Conservation (phyloP, 345 rosid species). For the Garcia nutans region DNA sequence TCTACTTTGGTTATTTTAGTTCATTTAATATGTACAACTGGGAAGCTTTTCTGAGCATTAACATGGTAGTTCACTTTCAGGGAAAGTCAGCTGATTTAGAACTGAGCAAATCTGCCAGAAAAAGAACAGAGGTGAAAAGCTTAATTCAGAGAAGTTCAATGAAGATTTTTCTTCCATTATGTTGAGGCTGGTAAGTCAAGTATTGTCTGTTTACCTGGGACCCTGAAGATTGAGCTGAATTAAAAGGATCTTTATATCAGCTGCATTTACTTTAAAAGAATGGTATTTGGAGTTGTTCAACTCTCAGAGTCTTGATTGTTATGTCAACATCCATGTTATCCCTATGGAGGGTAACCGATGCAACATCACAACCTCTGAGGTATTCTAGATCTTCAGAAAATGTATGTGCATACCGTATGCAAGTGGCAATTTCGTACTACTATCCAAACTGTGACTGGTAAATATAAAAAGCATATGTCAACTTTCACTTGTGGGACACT, state of each 20-base stretch:
- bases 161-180: background rate
- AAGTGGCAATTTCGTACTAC: background rate
- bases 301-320: background rate
- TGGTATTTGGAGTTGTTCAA: background rate
- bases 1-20: background rate
- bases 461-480: background rate
- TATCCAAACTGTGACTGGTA: background rate
- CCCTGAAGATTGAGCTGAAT: background rate
- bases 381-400: background rate
- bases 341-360: background rate
- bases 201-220: background rate
- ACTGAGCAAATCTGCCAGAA: conserved; percentile 4
- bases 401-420: no score
- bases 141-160: background rate
- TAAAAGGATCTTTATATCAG: background rate
- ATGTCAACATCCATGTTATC: background rate
- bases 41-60: background rate
- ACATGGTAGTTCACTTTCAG: background rate
- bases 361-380: background rate
- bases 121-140: background rate
- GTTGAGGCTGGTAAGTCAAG: background rate
- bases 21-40: background rate
- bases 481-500: conserved; percentile 1
- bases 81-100: background rate
- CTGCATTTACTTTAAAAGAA: background rate